Base-by-base conservation (phyloP, 2,329 filamentous ascomycete genomes). In the Rhynchosporium secalis region DNA sequence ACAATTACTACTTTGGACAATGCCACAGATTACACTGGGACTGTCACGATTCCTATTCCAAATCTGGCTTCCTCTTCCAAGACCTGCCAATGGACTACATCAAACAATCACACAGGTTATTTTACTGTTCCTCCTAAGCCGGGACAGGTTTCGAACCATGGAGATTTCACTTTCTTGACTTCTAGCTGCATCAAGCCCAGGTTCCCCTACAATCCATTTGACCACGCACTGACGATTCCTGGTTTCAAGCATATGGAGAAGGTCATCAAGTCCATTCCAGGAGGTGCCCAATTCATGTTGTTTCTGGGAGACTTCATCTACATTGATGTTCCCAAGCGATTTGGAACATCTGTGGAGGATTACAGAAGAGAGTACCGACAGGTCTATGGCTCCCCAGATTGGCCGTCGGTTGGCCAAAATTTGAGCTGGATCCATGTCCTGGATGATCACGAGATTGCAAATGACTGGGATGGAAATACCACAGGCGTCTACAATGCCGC, bases 351-450 rank as follows among this genome's bases (percentile, higher is more conserved):
- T 0, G 78, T 82, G 1, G 86, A 91, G 59, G 86, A 92, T 71
- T 99, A 97, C 75, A 86, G 93, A 56, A 86, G 91, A 72, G 92
- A 97, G 73, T 99, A 99, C 73, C 88, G 94, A 26, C 92, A 96
- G 70, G 88, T 97, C n/a, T 99, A 99, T 72, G 89, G 91, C 0
- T 96, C 93, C 2, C 94, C 94, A 0, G 94, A 96, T 67, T 99
- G 95, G 95, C 80, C 84, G 0, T 79, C 86, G 0, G 86, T 90
- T 10, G 86, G 86, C 0, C 82, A 89, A 68, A 87, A 92, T 60
- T 79, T 98, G n/a, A 96, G 93, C 70, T 99, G 95, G 95, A 91
- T 98, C 49, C 95, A 99, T 72, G 93, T 96, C 2, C 84, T 97
- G 13, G 95, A 99, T 72, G 95, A 99, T 74, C 95, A 99, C 72